Base-by-base conservation (phyloP, 1,284 basidiomycete genomes). In the Ceratobasidium papillatum region DNA sequence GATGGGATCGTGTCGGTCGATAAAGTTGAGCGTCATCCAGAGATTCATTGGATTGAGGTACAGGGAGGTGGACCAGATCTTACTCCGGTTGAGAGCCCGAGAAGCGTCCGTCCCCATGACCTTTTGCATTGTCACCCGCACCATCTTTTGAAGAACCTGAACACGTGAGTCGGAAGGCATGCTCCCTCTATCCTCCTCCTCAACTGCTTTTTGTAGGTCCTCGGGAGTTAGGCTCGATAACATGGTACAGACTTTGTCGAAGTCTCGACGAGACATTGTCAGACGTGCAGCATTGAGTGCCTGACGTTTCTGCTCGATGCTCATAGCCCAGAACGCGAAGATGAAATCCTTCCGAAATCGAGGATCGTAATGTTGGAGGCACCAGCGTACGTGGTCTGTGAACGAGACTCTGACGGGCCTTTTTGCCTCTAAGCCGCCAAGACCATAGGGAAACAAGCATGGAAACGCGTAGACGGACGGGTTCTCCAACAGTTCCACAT, bases 381-480 rank as follows among this genome's bases (percentile, higher is more conserved):
- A 76, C 83, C 84, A 86, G 34, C 78, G 64, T 0, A 80, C 77
- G 62, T 86, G 85, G 0, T 77, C 75, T 3, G 77, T 71, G 32
- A 83, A 85, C 0, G 77, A 27, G 0, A 86, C 77, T 2, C 0
- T 68, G 0, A 76, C 73, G 0, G 12, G 17, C 1, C 80, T 65
- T 1, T 75, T 47, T 0, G 75, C 77, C 68, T 86, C 84, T 25
- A 84, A 77, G 0, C 84, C 82, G 0, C 85, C 85, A 0, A 34
- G 8, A 0, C 83, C 85, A 78, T 83, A 86, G 1, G 85, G 85
- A 74, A 84, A 86, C 0, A 85, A 77, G 0, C 63, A 45, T 0
- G 82, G 84, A 76, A 82, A 86, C 0, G 80, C 80, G 7, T 79
- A 79, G 14, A 82, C 75, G 2, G 52, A 56, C 4, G 30, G 52